A percentile compares a stretch with the other conserved stretches of the same genome.
These are phyloP conservation scores for Starmera stellimalicola DNA, from an alignment of 1,139 yeast species.

Conservation along the genomic window DNA sequence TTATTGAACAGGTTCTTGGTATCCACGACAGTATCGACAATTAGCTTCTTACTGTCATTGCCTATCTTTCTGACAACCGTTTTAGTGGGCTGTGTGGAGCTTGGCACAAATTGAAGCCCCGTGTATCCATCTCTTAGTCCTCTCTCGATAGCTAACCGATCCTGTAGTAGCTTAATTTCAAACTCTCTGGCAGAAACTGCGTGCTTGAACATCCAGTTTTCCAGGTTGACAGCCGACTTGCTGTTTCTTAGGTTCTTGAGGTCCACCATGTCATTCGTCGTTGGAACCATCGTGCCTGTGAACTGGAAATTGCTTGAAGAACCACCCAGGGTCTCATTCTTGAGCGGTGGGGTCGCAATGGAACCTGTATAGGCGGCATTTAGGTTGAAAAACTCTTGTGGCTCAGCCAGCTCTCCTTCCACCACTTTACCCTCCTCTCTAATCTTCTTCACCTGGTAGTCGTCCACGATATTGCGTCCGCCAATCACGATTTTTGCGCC, in stretches of 20 bases:
- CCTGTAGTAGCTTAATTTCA: slow-evolving; percentile 53
- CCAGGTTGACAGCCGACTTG: slow-evolving; percentile 40
- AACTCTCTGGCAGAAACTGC: slow-evolving; percentile 67
- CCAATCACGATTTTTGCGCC: slow-evolving; percentile 78
- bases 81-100: slow-evolving; percentile 60
- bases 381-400: slow-evolving; percentile 44
- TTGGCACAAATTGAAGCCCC: slow-evolving; percentile 65
- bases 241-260: slow-evolving; percentile 18
- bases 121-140: slow-evolving; percentile 79
- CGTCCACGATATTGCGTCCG: slow-evolving; percentile 79
- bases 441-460: slow-evolving; percentile 76
- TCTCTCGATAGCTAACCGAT: slow-evolving; percentile 38
- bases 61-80: slow-evolving; percentile 24
- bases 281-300: slow-evolving; percentile 21
- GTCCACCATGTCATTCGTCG: slow-evolving; percentile 19
- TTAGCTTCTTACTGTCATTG: slow-evolving; percentile 23
- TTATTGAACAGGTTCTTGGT: slow-evolving; percentile 33
- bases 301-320: slow-evolving; percentile 33
- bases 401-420: slow-evolving; percentile 76
- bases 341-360: slow-evolving; percentile 21
- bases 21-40: slow-evolving; percentile 43
- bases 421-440: slow-evolving; percentile 56
- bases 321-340: slow-evolving; percentile 18
- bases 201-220: slow-evolving; percentile 82
- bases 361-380: slow-evolving; percentile 45